Evolutionary conservation across 352 stramenopile genomes (phyloP), one percentile per base, ranked within the genome.

Genomic region (Pythium sp.): DNA sequence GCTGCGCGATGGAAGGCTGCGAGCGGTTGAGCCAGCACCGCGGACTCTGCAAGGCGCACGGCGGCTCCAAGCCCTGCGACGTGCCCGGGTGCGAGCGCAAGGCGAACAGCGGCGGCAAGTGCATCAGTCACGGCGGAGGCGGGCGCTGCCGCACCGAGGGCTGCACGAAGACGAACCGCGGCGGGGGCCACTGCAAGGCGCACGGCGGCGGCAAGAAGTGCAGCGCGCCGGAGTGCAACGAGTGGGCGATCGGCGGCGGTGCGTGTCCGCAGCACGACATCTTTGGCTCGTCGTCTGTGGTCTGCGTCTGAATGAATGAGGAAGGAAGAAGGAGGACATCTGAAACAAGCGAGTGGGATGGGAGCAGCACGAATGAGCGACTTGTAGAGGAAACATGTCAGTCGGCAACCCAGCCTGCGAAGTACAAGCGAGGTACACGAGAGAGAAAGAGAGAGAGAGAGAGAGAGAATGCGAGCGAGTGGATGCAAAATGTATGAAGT

Each of bases 201-300:
- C 87, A 95, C 61, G 87, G 87, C 58, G 87, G 87, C 14, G 87
- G 87, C 26, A 93, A 91, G 72, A 92, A 93, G 71, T 95, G 87
- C 60, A 72, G 70, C 4, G 70, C 76, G 1, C 67, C 79, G 2
- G 73, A 64, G 34, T 95, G 87, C 75, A 86, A 84, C 69, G 80
- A 86, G 58, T 94, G 87, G 87, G 83, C 81, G 28, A 82, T 89
- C 26, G 82, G 84, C 41, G 87, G 84, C 36, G 87, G 87, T 26
- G 67, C 76, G 26, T 94, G 87, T 66, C 66, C 77, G n/a, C 74
- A 87, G 56, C 87, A 94, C 72, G 73, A 82, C 57, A 51, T 85
- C 28, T 89, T 90, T 51, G 74, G 70, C n/a, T 41, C 71, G 1
- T 64, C 76, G 46, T 76, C 78, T 8, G 72, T 81, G 15, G 77